These are phyloP conservation scores for Domatiomyces globalis DNA, from an alignment of 2,329 filamentous ascomycete species.

Conservation along the genomic window DNA sequence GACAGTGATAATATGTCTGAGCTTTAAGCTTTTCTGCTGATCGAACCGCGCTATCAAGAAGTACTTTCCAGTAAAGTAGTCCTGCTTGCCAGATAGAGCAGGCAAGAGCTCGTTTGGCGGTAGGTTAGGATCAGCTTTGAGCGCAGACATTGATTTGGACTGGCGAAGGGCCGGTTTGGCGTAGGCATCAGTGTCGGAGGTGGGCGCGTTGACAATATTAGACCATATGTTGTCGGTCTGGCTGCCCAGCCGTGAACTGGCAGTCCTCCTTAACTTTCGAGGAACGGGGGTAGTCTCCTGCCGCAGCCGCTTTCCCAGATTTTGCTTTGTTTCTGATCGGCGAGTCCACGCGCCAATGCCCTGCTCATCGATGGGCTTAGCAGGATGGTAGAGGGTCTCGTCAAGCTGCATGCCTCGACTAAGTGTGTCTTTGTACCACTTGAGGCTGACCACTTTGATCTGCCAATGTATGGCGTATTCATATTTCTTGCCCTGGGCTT, in stretches of 20 bases:
- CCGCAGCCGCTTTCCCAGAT: conserved; percentile 43
- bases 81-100: background rate
- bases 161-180: conserved; percentile 7
- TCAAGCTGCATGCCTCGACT: conserved; percentile 82
- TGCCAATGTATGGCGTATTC: conserved; percentile 71
- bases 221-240: conserved; percentile 82
- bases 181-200: background rate
- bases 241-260: conserved; percentile 66
- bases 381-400: conserved; percentile 69
- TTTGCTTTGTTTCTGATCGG: conserved; percentile 32
- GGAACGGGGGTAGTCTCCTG: conserved; percentile 39
- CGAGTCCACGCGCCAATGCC: conserved; percentile 64
- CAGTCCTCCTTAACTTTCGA: conserved; percentile 73
- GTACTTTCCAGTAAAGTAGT: conserved; percentile 1
- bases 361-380: conserved; percentile 53
- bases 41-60: conserved; percentile 5
- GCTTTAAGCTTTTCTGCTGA: conserved; percentile 22
- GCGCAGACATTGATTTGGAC: conserved; percentile 1
- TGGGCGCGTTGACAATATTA: conserved; percentile 53
- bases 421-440: conserved; percentile 76
- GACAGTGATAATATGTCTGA: conserved; percentile 28
- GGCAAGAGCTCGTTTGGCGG: background rate
- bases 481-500: conserved; percentile 78
- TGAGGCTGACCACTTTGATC: conserved; percentile 61
- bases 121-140: background rate